Percentiles rank a stretch among this genome's conserved stretches.
Conservation (phyloP, 2,329 filamentous ascomycete species). For the Curvularia eragrostidis region DNA sequence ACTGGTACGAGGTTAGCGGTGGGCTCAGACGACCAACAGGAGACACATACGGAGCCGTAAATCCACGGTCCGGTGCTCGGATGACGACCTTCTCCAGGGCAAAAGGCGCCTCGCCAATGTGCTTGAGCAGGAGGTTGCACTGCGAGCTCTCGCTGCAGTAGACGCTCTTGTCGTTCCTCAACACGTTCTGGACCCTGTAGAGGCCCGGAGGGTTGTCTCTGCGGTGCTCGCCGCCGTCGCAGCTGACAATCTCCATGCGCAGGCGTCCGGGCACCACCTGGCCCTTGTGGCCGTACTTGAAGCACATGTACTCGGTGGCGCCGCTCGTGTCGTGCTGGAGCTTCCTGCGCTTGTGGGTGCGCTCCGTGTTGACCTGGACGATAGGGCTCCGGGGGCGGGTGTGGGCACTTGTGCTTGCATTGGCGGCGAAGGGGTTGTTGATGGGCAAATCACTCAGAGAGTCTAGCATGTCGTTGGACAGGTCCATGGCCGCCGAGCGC, state of each 20-base stretch:
- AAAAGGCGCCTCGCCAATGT: slow-evolving; percentile 81
- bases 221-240: slow-evolving; percentile 77
- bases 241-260: slow-evolving; percentile 87
- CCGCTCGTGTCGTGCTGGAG: slow-evolving; percentile 45
- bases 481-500: slow-evolving; percentile 32
- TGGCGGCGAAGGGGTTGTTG: slow-evolving; percentile 21
- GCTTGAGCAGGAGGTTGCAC: slow-evolving; percentile 85
- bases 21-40: slow-evolving; percentile 10
- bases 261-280: slow-evolving; percentile 84
- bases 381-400: slow-evolving; percentile 36
- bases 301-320: slow-evolving; percentile 49
- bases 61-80: slow-evolving; percentile 80
- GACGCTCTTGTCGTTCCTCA: slow-evolving; percentile 80
- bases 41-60: slow-evolving; percentile 79
- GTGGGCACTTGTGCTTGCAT: slow-evolving; percentile 9
- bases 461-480: slow-evolving; percentile 29
- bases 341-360: slow-evolving; percentile 49
- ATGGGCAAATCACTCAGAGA: slow-evolving; percentile 33
- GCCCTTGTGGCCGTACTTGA: slow-evolving; percentile 84
- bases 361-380: slow-evolving; percentile 29
- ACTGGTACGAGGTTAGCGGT: slow-evolving; percentile 57
- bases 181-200: slow-evolving; percentile 70
- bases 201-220: slow-evolving; percentile 62
- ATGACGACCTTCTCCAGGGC: slow-evolving; percentile 85
- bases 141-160: slow-evolving; percentile 89